phyloP scores from a whole-genome alignment of 495 filamentous ascomycete genomes.

The Tuber brumale region DNA sequence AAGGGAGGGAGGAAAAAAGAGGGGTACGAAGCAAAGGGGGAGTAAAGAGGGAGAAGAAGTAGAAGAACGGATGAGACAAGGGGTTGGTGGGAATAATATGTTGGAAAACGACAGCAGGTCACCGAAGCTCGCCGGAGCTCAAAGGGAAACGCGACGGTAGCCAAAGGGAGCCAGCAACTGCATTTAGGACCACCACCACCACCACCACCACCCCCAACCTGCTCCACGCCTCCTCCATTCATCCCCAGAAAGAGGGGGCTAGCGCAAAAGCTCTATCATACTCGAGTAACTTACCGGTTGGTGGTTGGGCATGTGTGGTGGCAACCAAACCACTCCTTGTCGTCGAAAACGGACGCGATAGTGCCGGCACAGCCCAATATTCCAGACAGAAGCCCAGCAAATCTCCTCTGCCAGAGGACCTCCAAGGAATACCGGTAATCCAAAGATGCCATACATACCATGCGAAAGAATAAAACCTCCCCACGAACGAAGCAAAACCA shows the following conservation, averaged over 20 bases:
- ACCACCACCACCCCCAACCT: background rate
- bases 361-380: background rate
- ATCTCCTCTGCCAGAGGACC: background rate
- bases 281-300: too few species aligned
- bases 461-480: background rate
- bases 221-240: background rate
- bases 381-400: background rate
- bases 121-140: background rate
- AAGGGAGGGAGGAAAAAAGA: background rate
- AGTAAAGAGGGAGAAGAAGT: background rate
- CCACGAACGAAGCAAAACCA: background rate
- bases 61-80: background rate
- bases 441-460: background rate
- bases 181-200: background rate
- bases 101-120: background rate
- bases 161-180: background rate
- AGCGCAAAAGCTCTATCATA: background rate
- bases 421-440: background rate
- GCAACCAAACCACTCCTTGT: background rate
- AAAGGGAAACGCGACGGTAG: background rate
- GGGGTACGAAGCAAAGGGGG: background rate
- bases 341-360: too few species aligned
- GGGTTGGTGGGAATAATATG: background rate
- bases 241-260: background rate
- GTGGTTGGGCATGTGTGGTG: background rate